phyloP scores from a whole-genome alignment of 345 rosid species.

The Schrenkiella parvula region DNA sequence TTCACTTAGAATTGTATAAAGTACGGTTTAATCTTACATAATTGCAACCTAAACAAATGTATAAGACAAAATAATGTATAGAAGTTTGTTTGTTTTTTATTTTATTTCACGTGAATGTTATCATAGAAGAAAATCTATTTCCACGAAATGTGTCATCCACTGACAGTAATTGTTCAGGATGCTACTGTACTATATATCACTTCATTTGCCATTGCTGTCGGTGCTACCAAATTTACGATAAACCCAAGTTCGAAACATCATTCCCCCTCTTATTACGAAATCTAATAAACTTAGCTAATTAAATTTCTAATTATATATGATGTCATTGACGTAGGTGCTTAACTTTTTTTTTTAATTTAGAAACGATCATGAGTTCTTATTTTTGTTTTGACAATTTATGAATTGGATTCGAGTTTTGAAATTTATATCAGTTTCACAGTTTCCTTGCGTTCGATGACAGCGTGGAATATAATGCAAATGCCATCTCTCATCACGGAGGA shows the following conservation, averaged over 20 bases:
- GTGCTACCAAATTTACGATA: conserved; percentile 5
- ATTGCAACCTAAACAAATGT: background rate
- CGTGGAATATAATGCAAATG: conserved; percentile 9
- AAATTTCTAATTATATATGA: too few relatives aligned
- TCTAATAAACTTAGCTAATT: background rate
- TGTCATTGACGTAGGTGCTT: background rate
- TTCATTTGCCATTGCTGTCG: conserved; percentile 27
- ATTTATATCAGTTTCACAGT: background rate
- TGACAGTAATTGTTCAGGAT: conserved; percentile 20
- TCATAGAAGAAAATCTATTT: background rate
- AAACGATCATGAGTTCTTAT: background rate
- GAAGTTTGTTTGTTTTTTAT: background rate
- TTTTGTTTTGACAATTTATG: background rate
- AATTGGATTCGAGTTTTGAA: conserved; percentile 4
- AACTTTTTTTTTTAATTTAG: too few relatives aligned
- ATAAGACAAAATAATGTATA: background rate
- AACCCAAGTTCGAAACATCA: background rate
- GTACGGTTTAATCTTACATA: background rate
- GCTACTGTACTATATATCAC: conserved; percentile 2
- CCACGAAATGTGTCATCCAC: conserved; percentile 11
- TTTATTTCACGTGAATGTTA: conserved; percentile 19
- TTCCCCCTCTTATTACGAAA: background rate
- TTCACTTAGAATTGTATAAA: background rate
- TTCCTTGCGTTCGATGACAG: conserved; percentile 8
- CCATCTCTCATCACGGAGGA: background rate